phyloP scores from a whole-genome alignment of 352 stramenopile genomes.

The Phytophthora vignae region DNA sequence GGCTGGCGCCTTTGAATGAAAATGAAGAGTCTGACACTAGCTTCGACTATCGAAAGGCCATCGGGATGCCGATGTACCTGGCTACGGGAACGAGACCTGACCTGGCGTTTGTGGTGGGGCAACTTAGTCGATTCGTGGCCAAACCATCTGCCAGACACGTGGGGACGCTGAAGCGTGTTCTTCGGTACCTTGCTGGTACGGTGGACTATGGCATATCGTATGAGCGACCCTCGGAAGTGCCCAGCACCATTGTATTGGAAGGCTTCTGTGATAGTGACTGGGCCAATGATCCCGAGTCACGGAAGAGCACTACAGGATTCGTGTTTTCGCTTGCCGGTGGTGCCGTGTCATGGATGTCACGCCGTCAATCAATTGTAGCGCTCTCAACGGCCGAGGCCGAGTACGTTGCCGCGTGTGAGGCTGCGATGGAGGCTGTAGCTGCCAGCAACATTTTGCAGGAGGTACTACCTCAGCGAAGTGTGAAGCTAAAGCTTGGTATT shows the following conservation, averaged over 20 bases:
- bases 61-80: too few relatives aligned
- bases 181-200: slow-evolving; percentile 2
- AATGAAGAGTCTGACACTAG: too few relatives aligned
- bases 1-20: too few relatives aligned
- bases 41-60: too few relatives aligned
- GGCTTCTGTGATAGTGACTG: not conserved
- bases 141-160: slow-evolving; percentile 6
- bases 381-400: not conserved
- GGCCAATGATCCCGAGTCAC: not conserved
- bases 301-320: slow-evolving; percentile 6
- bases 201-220: too few relatives aligned
- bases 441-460: slow-evolving; percentile 10
- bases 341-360: not conserved
- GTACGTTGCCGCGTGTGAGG: slow-evolving; percentile 2
- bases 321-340: not conserved
- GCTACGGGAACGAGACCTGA: not conserved
- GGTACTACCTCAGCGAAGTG: not conserved
- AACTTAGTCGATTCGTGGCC: not conserved
- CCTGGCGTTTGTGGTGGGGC: not conserved
- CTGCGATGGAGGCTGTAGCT: slow-evolving; percentile 3
- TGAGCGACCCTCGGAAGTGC: too few relatives aligned
- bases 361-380: not conserved
- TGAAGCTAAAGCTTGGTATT: slow-evolving; percentile 4
- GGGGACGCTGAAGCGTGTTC: slow-evolving; percentile 4
- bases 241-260: too few relatives aligned